Conservation (phyloP, 306 rosid genomes). For the Prunus armeniaca region DNA sequence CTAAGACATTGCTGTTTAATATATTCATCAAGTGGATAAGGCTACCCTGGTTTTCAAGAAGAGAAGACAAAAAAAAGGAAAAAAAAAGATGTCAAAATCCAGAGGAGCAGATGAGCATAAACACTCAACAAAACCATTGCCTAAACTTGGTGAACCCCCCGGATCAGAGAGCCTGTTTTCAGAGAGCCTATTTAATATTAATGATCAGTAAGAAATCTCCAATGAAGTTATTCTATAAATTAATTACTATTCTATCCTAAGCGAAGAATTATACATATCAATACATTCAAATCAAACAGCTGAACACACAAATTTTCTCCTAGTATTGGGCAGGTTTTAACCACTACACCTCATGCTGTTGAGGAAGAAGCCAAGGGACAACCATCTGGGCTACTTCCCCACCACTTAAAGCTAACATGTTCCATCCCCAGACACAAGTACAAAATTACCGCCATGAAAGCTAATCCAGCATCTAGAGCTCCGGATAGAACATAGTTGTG, state of each 20-base stretch:
- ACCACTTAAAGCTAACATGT: conserved; percentile 55
- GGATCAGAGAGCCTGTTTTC: no score
- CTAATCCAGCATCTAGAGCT: conserved; percentile 82
- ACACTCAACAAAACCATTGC: neutral
- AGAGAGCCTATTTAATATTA: neutral
- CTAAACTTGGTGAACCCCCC: neutral
- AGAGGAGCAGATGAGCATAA: no score
- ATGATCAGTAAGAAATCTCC: neutral
- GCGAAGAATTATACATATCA: neutral
- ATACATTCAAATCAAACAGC: neutral
- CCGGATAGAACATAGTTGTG: conserved; percentile 78
- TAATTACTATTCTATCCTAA: conserved; percentile 2
- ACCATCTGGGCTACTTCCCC: conserved; percentile 71
- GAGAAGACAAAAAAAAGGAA: no score
- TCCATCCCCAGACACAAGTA: conserved; percentile 65
- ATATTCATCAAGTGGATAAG: neutral
- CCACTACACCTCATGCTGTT: conserved; percentile 43
- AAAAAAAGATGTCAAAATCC: no score
- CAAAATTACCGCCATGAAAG: conserved; percentile 78
- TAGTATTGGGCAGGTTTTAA: conserved; percentile 47
- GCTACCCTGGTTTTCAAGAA: neutral
- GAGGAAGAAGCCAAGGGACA: conserved; percentile 81
- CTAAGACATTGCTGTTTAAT: no score
- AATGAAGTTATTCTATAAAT: neutral
- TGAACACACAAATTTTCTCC: conserved; percentile 7